Evolutionary conservation across 768 basidiomycete genomes (phyloP).

Genomic region (Mycena vulgaris): DNA sequence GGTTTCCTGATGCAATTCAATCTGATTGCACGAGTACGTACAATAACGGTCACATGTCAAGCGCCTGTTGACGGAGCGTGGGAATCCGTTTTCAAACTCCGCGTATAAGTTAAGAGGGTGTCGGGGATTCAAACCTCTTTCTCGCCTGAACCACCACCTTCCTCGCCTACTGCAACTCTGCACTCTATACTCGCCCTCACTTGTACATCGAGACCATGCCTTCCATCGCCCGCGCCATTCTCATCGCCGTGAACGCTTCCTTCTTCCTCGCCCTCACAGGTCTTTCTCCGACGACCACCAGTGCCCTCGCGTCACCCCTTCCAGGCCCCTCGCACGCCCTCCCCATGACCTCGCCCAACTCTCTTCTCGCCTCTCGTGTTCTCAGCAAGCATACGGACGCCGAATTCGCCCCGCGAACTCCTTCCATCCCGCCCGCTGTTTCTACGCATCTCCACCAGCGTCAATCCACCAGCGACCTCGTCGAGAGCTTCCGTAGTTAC

Average conservation of each 20-base stretch:
- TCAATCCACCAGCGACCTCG: neutral
- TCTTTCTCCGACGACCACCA: slow-evolving; percentile 44
- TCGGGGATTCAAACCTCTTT: slow-evolving; percentile 28
- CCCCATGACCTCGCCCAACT: slow-evolving; percentile 40
- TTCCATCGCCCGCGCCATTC: slow-evolving; percentile 54
- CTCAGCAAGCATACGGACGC: slow-evolving; percentile 24
- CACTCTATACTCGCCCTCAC: neutral
- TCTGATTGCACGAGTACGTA: no score
- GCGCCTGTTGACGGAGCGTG: slow-evolving; percentile 12
- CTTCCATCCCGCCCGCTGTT: slow-evolving; percentile 9
- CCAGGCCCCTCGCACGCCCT: slow-evolving; percentile 31
- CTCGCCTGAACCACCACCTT: slow-evolving; percentile 38
- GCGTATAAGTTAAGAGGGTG: slow-evolving; percentile 33
- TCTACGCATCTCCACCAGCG: slow-evolving; percentile 12
- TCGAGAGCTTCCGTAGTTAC: neutral
- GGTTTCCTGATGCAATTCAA: no score
- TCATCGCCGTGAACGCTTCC: slow-evolving; percentile 58
- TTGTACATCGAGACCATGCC: slow-evolving; percentile 41
- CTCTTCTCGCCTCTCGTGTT: slow-evolving; percentile 40
- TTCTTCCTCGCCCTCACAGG: slow-evolving; percentile 55
- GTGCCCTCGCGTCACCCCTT: slow-evolving; percentile 56
- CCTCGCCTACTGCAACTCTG: neutral
- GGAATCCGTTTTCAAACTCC: slow-evolving; percentile 33
- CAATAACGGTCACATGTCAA: slow-evolving; percentile 24
- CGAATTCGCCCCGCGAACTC: slow-evolving; percentile 43